Base-by-base conservation (phyloP, 495 filamentous ascomycete genomes). In the Xylaria venustula region DNA sequence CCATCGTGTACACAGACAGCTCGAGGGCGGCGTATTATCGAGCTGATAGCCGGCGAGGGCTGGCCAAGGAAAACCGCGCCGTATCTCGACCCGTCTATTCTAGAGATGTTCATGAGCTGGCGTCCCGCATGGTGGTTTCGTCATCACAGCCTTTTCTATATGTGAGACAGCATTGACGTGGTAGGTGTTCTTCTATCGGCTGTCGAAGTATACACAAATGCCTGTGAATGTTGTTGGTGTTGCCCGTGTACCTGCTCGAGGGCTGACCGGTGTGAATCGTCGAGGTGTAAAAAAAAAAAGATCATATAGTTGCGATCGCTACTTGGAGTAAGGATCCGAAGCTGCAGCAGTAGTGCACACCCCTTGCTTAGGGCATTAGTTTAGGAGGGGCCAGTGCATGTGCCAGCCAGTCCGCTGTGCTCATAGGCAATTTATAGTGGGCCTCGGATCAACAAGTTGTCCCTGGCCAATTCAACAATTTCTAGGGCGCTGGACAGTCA, bases 41-140 rank as follows among this genome's bases (percentile, higher is more conserved):
- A 52, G 47, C 47, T 20, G 22, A 40, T 51, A 60, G 71, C 56
- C 60, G 65, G 69, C 63, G 68, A 70, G 64, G 71, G 69, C 70
- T 73, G 73, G 70, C 64, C 67, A 62, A 72, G 67, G 64, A 73
- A 70, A 66, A 80, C 73, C 66, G 76, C 72, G 76, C 78, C 76
- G 75, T 75, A 79, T 76, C 76, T 75, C 74, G 76, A 77, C 74
- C 77, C 73, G 70, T 82, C 75, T 71, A 80, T 77, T 77, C 74
- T 77, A 61, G 75, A 69, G 73, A 77, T 71, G 79, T 75, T 81
- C 79, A 82, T 82, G 79, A 72, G 79, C 69, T 75, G 73, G 74
- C 30, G 58, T 61, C 68, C 74, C 70, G 70, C 79, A 82, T 82
- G 71, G 64, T 79, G 71, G 61, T 66, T 63, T 46, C 65, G 62